phyloP scores from a whole-genome alignment of 2,329 filamentous ascomycete genomes.

The Fusarium solani-melongenae region DNA sequence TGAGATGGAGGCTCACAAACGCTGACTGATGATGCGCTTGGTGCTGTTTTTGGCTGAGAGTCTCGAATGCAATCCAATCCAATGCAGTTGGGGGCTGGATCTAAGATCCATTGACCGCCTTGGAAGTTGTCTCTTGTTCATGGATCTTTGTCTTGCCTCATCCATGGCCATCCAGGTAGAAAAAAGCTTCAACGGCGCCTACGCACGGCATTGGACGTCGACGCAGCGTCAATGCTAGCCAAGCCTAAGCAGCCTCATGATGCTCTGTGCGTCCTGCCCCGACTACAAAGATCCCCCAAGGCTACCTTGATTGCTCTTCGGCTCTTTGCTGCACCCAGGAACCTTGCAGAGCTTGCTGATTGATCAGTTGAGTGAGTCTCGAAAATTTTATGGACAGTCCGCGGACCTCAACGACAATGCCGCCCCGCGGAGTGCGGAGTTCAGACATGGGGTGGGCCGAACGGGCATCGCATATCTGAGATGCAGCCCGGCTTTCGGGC shows the following conservation, averaged over 20 bases:
- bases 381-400: background rate
- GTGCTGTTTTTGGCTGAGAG: background rate
- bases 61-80: background rate
- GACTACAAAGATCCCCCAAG: background rate
- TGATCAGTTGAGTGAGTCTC: background rate
- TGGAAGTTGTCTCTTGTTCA: background rate
- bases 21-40: constrained; percentile 14
- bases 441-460: constrained; percentile 7
- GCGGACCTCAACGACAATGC: constrained; percentile 11
- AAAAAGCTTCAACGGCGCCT: background rate
- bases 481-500: constrained; percentile 42
- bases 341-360: background rate
- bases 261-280: background rate
- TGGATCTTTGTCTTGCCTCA: background rate
- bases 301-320: background rate
- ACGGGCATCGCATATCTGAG: background rate
- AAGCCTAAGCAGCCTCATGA: background rate
- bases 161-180: background rate
- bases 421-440: constrained; percentile 39
- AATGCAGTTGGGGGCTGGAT: background rate
- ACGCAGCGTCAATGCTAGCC: background rate
- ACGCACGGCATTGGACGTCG: background rate
- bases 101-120: background rate
- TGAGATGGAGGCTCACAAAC: constrained; percentile 12
- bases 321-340: background rate